A percentile compares a stretch with the other conserved stretches of the same genome.
These are phyloP conservation scores for Jimgerdemannia lactiflua DNA, from an alignment of 192 early-diverging fungal species.

Conservation along the genomic window DNA sequence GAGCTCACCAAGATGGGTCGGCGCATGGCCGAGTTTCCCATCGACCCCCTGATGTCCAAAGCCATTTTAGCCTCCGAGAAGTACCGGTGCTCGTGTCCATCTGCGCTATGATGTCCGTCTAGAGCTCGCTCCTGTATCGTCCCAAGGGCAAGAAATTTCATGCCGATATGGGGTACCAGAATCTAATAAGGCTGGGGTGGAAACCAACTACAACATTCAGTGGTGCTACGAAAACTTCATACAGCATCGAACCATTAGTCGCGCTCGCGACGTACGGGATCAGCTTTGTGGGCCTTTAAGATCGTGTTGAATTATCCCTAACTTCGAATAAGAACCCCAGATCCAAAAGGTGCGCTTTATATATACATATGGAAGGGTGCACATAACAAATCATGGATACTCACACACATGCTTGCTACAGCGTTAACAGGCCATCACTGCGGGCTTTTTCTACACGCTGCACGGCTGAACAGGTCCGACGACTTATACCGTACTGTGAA, in stretches of 20 bases:
- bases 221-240: slow-evolving; percentile 99
- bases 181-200: slow-evolving; percentile 85
- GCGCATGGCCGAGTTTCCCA: slow-evolving; percentile 98
- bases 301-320: slow-evolving; percentile 85
- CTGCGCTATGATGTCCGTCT: slow-evolving; percentile 87
- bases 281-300: slow-evolving; percentile 91
- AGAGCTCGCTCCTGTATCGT: too few species aligned
- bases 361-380: too few species aligned
- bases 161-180: slow-evolving; percentile 91
- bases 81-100: slow-evolving; percentile 91
- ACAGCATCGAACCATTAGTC: slow-evolving; percentile 86
- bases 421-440: slow-evolving; percentile 61
- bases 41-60: slow-evolving; percentile 95
- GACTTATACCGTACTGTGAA: slow-evolving; percentile 92
- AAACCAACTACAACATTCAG: slow-evolving; percentile 85
- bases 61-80: slow-evolving; percentile 89
- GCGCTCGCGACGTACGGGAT: slow-evolving; percentile 90
- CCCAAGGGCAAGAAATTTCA: slow-evolving; percentile 38
- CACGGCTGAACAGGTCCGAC: slow-evolving; percentile 80
- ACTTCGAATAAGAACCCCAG: slow-evolving; percentile 82
- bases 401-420: too few species aligned
- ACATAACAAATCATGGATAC: too few species aligned
- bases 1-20: slow-evolving; percentile 95
- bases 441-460: slow-evolving; percentile 96
- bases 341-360: too few species aligned